These are phyloP conservation scores for Helminthosporium solani DNA, from an alignment of 2,329 filamentous ascomycete species.

Conservation along the genomic window DNA sequence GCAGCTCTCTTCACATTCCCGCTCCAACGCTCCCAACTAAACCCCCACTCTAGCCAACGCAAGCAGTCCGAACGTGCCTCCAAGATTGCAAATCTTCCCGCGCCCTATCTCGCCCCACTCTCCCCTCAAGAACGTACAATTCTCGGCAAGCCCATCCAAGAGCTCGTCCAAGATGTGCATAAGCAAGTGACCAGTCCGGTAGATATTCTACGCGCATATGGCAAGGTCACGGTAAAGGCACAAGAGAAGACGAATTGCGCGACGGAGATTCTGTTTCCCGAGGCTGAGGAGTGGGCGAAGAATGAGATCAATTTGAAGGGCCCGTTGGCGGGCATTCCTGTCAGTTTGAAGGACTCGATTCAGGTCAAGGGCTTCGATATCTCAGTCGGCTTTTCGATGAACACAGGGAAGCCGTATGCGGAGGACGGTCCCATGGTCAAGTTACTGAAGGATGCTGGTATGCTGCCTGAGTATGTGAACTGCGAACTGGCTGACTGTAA, in stretches of 20 bases:
- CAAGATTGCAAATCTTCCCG: slow-evolving; percentile 67
- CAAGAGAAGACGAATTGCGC: slow-evolving; percentile 87
- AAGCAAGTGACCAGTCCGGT: slow-evolving; percentile 64
- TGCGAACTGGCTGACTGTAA: slow-evolving; percentile 6
- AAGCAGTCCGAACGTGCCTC: slow-evolving; percentile 76
- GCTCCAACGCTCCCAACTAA: slow-evolving; percentile 9
- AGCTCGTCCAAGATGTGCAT: slow-evolving; percentile 77
- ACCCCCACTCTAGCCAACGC: slow-evolving; percentile 57
- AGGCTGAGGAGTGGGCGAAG: slow-evolving; percentile 71
- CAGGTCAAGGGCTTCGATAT: slow-evolving; percentile 81
- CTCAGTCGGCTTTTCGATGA: slow-evolving; percentile 75
- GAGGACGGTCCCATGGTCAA: slow-evolving; percentile 72
- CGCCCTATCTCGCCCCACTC: slow-evolving; percentile 66
- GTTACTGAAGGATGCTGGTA: slow-evolving; percentile 77
- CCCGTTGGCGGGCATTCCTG: slow-evolving; percentile 80
- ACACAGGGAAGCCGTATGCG: slow-evolving; percentile 65
- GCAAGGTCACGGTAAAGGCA: slow-evolving; percentile 79
- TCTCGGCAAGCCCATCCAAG: slow-evolving; percentile 71
- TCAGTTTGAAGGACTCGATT: slow-evolving; percentile 77
- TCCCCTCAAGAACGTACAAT: slow-evolving; percentile 65
- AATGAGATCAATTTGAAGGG: slow-evolving; percentile 70
- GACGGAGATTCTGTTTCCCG: slow-evolving; percentile 79
- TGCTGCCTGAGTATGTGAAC: slow-evolving; percentile 1
- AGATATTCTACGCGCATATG: slow-evolving; percentile 80
- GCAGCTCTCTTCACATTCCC: slow-evolving; percentile 26